Base-by-base conservation (phyloP, 2,329 filamentous ascomycete genomes). In the Helotiales sp. region DNA sequence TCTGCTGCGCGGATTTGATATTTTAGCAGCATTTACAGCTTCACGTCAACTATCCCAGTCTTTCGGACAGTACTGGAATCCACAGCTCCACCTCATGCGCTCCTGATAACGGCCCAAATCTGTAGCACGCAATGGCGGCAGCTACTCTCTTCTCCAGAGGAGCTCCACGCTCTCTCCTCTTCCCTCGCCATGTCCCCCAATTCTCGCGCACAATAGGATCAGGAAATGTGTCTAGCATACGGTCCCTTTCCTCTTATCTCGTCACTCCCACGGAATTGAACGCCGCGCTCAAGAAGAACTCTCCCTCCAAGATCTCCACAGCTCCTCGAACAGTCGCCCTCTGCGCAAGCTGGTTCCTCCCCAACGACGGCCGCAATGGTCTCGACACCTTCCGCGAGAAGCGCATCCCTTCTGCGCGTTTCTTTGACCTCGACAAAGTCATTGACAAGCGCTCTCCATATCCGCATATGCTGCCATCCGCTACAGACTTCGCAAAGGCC, bases 301-400 rank as follows among this genome's bases (percentile, higher is more conserved):
- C 93, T 3, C 87, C 91, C 13, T 91, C 90, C 62, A 88, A 90
- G 69, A 91, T 95, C 74, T 93, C 92, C 68, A 91, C 92, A 50
- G 89, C 93, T 13, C 91, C 95, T 0, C 89, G 92, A 72, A 90
- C 96, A 50, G 89, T 99, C 63, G 92, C 96, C 2, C 85, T 99
- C 49, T 97, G 94, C 80, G 96, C 94, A 55, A 87, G 93, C 26
- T 99, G 96, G 96, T 99, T 97, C 77, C 87, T 99, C 70, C 96
- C 96, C 70, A 98, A 97, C 79, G 95, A 97, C 73, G 87, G 87
- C 63, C 90, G 93, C 69, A 92, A 87, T 57, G 96, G 96, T 63
- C 88, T 91, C 73, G 85, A 96, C 71, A 88, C 90, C 50, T 99
- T 95, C 83, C 87, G 89, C 72, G 87, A 93, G 77, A 87, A 89